Conservation (phyloP, 2,329 filamentous ascomycete genomes). For the Elsinoe fawcettii region DNA sequence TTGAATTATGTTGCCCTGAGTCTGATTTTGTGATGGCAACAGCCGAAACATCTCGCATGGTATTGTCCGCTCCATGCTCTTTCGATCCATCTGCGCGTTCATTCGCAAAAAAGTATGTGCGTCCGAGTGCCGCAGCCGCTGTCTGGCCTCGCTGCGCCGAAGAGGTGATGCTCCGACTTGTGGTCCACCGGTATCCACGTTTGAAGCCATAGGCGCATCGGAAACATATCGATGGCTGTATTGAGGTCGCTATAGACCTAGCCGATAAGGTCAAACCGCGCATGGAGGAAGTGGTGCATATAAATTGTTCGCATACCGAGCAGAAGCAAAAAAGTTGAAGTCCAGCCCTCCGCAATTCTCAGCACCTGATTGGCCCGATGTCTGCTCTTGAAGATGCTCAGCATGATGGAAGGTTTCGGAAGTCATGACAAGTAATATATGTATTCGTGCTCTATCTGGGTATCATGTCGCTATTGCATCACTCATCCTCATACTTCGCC, state of each 20-base stretch:
- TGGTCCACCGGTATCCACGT: conserved; percentile 18
- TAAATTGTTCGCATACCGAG: not conserved
- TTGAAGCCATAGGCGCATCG: conserved; percentile 25
- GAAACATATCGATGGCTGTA: conserved; percentile 22
- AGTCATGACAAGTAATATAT: not conserved
- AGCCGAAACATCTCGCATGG: not conserved
- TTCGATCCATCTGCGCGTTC: conserved; percentile 14
- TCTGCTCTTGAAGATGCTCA: not conserved
- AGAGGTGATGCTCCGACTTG: conserved; percentile 21
- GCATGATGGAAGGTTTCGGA: not conserved
- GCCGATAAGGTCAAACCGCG: conserved; percentile 10
- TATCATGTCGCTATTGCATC: conserved; percentile 11
- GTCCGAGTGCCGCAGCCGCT: conserved; percentile 23
- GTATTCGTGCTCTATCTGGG: not conserved
- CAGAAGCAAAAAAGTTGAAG: conserved; percentile 10
- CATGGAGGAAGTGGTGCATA: not conserved
- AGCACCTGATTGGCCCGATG: conserved; percentile 8
- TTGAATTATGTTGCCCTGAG: not conserved
- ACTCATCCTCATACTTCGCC: not conserved
- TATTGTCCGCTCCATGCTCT: not conserved
- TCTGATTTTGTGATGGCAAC: conserved; percentile 5
- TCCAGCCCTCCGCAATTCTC: conserved; percentile 7
- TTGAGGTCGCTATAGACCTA: not conserved
- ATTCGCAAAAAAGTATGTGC: conserved; percentile 31
- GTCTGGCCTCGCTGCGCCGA: conserved; percentile 18